Percentiles rank a stretch among this genome's conserved stretches.
Evolutionary conservation across 257 asterid genomes (phyloP).

Genomic region (Capsicum chinense): DNA sequence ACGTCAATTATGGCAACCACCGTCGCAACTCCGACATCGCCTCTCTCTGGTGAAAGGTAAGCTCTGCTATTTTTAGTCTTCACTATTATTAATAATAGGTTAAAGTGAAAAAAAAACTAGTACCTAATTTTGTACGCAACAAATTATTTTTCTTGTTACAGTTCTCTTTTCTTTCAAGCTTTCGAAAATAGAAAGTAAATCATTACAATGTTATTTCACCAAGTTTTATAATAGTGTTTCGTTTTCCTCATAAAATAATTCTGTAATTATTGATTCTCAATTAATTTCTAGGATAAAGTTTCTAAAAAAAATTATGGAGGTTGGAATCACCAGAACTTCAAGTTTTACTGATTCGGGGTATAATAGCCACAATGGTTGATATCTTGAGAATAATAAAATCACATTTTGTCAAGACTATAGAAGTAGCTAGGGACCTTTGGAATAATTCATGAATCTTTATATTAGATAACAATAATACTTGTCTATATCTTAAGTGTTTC

Average conservation of each 20-base stretch:
- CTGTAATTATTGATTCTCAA: neutral
- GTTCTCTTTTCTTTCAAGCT: neutral
- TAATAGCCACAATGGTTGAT: neutral
- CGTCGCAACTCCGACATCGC: too few relatives aligned
- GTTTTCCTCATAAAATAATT: too few relatives aligned
- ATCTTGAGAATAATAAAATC: constrained; percentile 19
- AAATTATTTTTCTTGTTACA: neutral
- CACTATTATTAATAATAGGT: too few relatives aligned
- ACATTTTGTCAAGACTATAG: neutral
- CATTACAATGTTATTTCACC: neutral
- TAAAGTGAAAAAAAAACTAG: neutral
- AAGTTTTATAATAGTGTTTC: neutral
- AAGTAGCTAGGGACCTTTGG: neutral
- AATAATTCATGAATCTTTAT: constrained; percentile 18
- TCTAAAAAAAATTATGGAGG: too few relatives aligned
- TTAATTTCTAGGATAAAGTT: neutral
- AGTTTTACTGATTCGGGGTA: neutral
- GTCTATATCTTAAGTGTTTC: neutral
- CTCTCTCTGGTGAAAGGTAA: too few relatives aligned
- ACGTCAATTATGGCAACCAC: too few relatives aligned
- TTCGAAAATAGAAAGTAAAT: neutral
- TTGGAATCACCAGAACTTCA: neutral
- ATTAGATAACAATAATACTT: too few relatives aligned
- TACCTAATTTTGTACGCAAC: neutral
- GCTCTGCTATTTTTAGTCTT: too few relatives aligned